Evolutionary conservation across 768 basidiomycete species (phyloP), one percentile per base, ranked within the genome.

Genomic region (Boletus eberwhitei): DNA sequence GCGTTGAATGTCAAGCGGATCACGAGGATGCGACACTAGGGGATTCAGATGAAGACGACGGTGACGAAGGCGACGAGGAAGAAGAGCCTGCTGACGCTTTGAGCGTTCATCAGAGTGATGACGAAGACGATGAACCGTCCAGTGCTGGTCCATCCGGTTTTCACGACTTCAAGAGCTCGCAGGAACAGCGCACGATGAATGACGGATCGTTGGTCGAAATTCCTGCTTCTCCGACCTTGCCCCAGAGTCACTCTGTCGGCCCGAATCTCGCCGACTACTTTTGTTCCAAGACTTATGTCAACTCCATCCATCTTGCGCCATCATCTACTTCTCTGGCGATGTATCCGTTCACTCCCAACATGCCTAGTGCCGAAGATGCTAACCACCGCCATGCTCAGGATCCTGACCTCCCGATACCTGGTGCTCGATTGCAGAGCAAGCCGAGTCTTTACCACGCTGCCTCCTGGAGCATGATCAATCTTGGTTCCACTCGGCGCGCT

Each of bases 381-480:
- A 39, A 38, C 29, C 35, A 19, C 26, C 44, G 34, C 29, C 47
- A 31, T 38, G 6, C 36, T 19, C 41, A 53, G 26, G 51, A 57
- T 41, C 41, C 42, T 37, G 55, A 55, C 38, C 44, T 35, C 19
- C 41, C 45, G 44, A 49, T 37, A 21, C 41, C 53, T 48, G 57
- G 54, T 45, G 17, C 35, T 32, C 54, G 50, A 32, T 38, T 53
- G 48, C 55, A 60, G 54, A 45, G 22, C 34, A 67, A 72, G 21
- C 80, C 83, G 6, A 72, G 73, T 45, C 75, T 87, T 63, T 82
- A 82, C 63, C 82, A 80, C 50, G 79, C 77, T 37, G 78, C 79
- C 0, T 88, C 87, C 47, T 77, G 71, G 61, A 89, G 87, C 64
- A 79, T 88, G 78, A 67, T 86, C 48, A 79, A 88, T 64, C 69